Percentiles rank a stretch among this genome's conserved stretches.
These are phyloP conservation scores for Pichia pseudocactophila DNA, from an alignment of 805 yeast species.

Conservation along the genomic window DNA sequence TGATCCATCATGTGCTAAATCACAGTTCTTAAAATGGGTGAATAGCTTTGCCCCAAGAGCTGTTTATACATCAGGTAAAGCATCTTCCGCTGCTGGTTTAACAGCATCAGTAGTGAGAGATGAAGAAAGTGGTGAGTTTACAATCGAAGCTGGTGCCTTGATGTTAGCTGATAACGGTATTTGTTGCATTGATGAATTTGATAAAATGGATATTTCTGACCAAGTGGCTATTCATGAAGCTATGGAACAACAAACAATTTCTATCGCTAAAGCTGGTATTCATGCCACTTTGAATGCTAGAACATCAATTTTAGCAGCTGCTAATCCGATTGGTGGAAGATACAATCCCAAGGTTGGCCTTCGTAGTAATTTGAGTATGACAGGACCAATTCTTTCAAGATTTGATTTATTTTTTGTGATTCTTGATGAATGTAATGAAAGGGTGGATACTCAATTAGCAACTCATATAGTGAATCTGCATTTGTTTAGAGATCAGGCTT, in stretches of 20 bases:
- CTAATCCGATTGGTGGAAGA: slow-evolving; percentile 96
- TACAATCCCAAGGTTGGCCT: slow-evolving; percentile 81
- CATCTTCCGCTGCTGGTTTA: slow-evolving; percentile 96
- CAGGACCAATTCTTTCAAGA: slow-evolving; percentile 98
- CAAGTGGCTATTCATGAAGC: slow-evolving; percentile 99
- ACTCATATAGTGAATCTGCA: slow-evolving; percentile 89
- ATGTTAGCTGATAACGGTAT: slow-evolving; percentile 98
- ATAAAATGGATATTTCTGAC: slow-evolving; percentile 91
- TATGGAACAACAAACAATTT: slow-evolving; percentile 98
- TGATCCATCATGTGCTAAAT: slow-evolving; percentile 95
- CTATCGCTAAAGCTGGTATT: slow-evolving; percentile 97
- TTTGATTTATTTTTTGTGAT: slow-evolving; percentile 93
- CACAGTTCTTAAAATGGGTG: slow-evolving; percentile 91
- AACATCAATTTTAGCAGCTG: slow-evolving; percentile 96
- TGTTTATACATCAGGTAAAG: slow-evolving; percentile 95
- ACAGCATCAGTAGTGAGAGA: slow-evolving; percentile 97
- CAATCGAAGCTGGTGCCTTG: slow-evolving; percentile 97
- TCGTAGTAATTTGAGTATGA: slow-evolving; percentile 83
- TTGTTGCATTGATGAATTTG: slow-evolving; percentile 97
- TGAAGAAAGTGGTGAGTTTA: slow-evolving; percentile 94
- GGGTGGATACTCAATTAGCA: slow-evolving; percentile 82
- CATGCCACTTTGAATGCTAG: slow-evolving; percentile 97
- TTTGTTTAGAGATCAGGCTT: slow-evolving; percentile 84
- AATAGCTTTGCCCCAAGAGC: slow-evolving; percentile 88
- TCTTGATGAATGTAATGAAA: slow-evolving; percentile 88